Conservation (phyloP, 768 basidiomycete species). For the Ephemerocybe angulata region DNA sequence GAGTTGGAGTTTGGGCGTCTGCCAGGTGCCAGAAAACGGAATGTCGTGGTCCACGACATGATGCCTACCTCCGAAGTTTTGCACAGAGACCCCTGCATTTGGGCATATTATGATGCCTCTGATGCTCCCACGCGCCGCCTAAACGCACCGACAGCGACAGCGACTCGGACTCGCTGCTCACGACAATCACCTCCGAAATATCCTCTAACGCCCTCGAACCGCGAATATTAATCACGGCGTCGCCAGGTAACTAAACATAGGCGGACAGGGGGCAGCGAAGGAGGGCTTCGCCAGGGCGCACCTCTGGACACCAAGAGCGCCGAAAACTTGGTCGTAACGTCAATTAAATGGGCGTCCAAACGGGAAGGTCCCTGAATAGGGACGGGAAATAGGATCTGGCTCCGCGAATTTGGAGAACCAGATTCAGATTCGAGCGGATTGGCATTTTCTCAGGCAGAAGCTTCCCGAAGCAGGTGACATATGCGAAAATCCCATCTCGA, state of each 20-base stretch:
- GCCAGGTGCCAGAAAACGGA: neutral
- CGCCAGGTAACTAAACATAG: slow-evolving; percentile 1
- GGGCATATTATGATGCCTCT: neutral
- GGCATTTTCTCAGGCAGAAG: slow-evolving; percentile 7
- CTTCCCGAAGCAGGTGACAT: slow-evolving; percentile 5
- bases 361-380: too few species aligned
- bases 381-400: too few species aligned
- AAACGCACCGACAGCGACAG: neutral
- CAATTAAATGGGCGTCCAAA: too few species aligned
- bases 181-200: slow-evolving; percentile 1
- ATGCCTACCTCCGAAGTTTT: neutral
- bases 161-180: neutral
- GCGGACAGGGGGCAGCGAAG: neutral
- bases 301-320: too few species aligned
- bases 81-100: neutral
- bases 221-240: neutral
- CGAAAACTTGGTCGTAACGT: too few species aligned
- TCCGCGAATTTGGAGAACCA: too few species aligned
- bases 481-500: neutral
- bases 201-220: neutral
- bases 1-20: neutral
- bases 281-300: too few species aligned
- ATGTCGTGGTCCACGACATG: neutral
- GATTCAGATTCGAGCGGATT: neutral
- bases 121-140: slow-evolving; percentile 1